Evolutionary conservation across 129 eudicot genomes (phyloP), one percentile per base, ranked within the genome.

Genomic region (carrot (Daucus carota)): DNA sequence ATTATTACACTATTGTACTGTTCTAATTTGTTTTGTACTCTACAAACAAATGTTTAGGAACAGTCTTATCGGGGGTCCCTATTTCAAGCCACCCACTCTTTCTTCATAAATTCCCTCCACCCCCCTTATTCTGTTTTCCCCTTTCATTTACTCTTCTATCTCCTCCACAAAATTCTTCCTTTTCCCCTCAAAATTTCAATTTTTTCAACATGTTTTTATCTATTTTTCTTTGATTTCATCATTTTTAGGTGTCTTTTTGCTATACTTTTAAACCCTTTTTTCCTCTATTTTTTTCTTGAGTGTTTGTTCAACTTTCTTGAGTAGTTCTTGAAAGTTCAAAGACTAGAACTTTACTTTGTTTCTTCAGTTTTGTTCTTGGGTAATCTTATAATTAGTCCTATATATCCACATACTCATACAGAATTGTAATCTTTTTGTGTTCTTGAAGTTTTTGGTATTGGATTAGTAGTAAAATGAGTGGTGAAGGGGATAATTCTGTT

Each of bases 81-180:
- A 18, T 20, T 50, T 50, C 7, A 18, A 60, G 34, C 71, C 71
- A 17, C n/a, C 12, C 72, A 33, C 43, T 33, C 72, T 33, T 33
- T 67, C 43, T 34, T 6, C 43, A 14, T 67, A 17, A 32, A 67
- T 67, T 32, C 45, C 26, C 72, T 67, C 45, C 65, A n/a, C 14
- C 26, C 34, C 18, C 38, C 4, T 62, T 10, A 59, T 14, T 17
- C 26, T 73, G 18, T 50, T 40, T 62, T 33, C 62, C n/a, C 59
- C 22, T 78, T 52, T 29, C 13, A 72, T 54, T 69, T 9, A 57
- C 29, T 57, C 31, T 54, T 54, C 65, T 10, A 0, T 24, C 65
- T 78, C 72, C 77, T 54, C 81, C 81, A 72, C 76, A 32, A 72
- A 77, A 8, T 24, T 75, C 81, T 78, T 62, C 8, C 76, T 71